A percentile compares a stretch with the other conserved stretches of the same genome.
These are phyloP conservation scores for Melastoma candidum DNA, from an alignment of 441 rosid species.

Conservation along the genomic window DNA sequence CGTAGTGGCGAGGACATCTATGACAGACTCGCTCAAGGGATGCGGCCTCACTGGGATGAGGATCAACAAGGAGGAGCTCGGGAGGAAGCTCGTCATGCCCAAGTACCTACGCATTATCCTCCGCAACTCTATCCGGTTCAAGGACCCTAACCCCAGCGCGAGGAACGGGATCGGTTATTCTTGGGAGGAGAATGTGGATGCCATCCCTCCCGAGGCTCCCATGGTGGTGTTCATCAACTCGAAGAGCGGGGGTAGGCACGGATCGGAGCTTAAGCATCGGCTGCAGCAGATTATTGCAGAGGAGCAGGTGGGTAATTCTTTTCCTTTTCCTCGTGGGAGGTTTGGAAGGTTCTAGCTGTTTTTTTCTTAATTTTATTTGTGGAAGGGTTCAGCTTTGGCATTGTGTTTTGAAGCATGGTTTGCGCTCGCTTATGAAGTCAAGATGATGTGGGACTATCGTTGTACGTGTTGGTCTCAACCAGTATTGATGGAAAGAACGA, in stretches of 20 bases:
- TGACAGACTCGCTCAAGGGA: conserved; percentile 45
- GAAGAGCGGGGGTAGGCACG: conserved; percentile 79
- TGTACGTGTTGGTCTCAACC: too few relatives aligned
- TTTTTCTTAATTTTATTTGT: too few relatives aligned
- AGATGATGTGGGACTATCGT: too few relatives aligned
- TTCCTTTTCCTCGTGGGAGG: not conserved
- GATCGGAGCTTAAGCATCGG: conserved; percentile 68
- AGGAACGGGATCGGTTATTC: conserved; percentile 5
- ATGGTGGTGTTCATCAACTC: conserved; percentile 77
- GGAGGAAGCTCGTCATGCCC: conserved; percentile 43
- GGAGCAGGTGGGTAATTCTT: conserved; percentile 50
- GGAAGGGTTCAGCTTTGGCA: too few relatives aligned
- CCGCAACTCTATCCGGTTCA: conserved; percentile 43
- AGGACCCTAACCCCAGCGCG: conserved; percentile 29
- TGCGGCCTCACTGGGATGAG: conserved; percentile 64
- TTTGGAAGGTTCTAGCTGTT: too few relatives aligned
- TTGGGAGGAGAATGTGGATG: conserved; percentile 10
- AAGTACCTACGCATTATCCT: conserved; percentile 62
- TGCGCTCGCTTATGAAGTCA: too few relatives aligned
- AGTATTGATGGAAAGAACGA: too few relatives aligned
- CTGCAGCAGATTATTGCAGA: conserved; percentile 65
- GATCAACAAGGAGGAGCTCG: conserved; percentile 59
- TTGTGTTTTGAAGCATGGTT: too few relatives aligned
- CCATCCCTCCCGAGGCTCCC: conserved; percentile 39
- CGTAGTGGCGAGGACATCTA: conserved; percentile 40